Base-by-base conservation (phyloP, 331 rosid genomes). In the Malus hybrid region DNA sequence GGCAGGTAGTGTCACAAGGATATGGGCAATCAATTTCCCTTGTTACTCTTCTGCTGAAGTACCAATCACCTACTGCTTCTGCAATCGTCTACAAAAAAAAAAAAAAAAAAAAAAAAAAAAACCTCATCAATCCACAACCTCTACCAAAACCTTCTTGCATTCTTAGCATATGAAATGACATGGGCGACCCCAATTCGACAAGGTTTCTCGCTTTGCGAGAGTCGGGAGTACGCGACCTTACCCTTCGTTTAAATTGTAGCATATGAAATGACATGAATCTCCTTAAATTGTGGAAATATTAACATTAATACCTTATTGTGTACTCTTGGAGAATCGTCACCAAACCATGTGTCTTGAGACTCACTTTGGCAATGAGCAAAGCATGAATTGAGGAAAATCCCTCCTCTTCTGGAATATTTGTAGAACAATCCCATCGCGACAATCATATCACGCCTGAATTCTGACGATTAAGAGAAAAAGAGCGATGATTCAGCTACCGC, bases 361-460 rank as follows among this genome's bases (percentile, higher is more conserved):
- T 94, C 99, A 71, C 97, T 90, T 85, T 94, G 99, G 90, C 99
- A 90, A 75, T 94, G 99, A 76, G 97, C 96, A 78, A 94, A 94
- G 78, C 99, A 94, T 55, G 99, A 92, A 69, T 94, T 94, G 63
- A 94, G 86, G 84, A 75, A 90, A 92, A 88, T 80, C 67, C 97
- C 99, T 24, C 88, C 99, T 75, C 90, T 81, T 69, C 42, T 65
- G 22, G 97, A 90, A 80, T 77, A 61, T 39, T 82, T 42, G 77
- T 31, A 64, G 83, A 87, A 87, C 15, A 79, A 77, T 75, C 69
- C 76, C 73, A 92, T 73, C 46, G 88, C 75, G 24, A 77, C 81
- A 77, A 92, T 85, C 97, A 94, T 90, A 75, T 80, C 79, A 2
- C 55, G 73, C 84, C 99, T 87, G 71, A 92, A 39, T 39, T 39